Percentiles rank a stretch among this genome's conserved stretches.
Conservation (phyloP, 1,284 basidiomycete species). For the Ustilago esculenta region DNA sequence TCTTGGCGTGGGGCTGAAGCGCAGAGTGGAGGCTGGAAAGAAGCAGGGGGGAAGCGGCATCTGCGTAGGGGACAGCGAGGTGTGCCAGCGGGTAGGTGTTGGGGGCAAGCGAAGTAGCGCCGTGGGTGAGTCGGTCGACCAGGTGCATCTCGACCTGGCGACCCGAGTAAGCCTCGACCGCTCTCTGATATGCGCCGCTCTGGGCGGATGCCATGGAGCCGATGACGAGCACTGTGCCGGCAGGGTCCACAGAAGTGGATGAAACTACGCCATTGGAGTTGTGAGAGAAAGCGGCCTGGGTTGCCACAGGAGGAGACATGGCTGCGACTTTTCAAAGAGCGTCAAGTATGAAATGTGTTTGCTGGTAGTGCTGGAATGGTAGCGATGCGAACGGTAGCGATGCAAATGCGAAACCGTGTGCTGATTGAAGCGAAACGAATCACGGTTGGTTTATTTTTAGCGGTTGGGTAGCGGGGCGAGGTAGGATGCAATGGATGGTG, state of each 20-base stretch:
- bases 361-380: neutral
- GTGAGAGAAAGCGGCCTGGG: conserved; percentile 39
- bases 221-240: conserved; percentile 54
- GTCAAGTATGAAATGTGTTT: neutral
- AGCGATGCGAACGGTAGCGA: no score
- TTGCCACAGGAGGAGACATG: conserved; percentile 45
- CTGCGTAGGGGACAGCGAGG: conserved; percentile 44
- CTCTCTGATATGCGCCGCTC: conserved; percentile 57
- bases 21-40: conserved; percentile 44
- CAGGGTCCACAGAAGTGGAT: conserved; percentile 35
- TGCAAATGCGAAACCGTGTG: no score
- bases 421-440: no score
- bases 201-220: conserved; percentile 60
- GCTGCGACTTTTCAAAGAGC: neutral
- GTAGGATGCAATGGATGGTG: no score
- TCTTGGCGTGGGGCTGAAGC: conserved; percentile 39
- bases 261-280: conserved; percentile 39
- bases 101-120: conserved; percentile 43
- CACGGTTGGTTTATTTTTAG: no score
- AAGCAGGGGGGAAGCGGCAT: conserved; percentile 42
- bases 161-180: conserved; percentile 45
- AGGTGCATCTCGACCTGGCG: conserved; percentile 64
- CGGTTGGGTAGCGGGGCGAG: no score
- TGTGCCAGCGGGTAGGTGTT: conserved; percentile 46
- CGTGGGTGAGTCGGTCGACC: conserved; percentile 64